Evolutionary conservation across 2,329 filamentous ascomycete genomes (phyloP), one percentile per base, ranked within the genome.

Genomic region (Ascochyta fabae): DNA sequence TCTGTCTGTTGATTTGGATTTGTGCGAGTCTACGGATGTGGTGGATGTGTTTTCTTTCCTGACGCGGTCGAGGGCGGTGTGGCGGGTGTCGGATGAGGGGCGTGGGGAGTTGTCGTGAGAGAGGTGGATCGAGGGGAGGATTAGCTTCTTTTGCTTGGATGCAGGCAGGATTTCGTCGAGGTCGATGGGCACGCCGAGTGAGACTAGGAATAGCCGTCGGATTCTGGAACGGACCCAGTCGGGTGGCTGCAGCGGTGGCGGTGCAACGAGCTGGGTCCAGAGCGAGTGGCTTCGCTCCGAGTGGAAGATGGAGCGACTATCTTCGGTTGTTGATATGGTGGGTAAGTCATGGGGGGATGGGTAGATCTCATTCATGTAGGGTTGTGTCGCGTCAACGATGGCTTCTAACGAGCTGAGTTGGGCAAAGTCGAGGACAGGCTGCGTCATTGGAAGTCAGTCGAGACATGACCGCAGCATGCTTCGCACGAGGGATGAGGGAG

Each of bases 191-290:
- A 99, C 95, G 16, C 95, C 95, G 0, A 99, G 85, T 1, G 93
- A 97, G 49, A 99, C 93, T 38, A 99, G 86, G 74, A 99, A 99
- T 24, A 99, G 85, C 26, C 95, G 90, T 48, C 95, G 88, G 66
- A 96, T 99, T 47, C 93, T 91, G 48, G 92, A 96, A 61, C 95
- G 91, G 56, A 97, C 96, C 95, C 95, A 99, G 76, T 99, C 95
- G 0, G 95, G 94, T 6, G 95, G 95, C 69, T 96, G 92, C 34
- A 99, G 85, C 2, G 95, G 93, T 2, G 95, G 95, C 19, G 95
- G 94, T 2, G 94, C 94, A 27, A 97, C 92, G 4, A 99, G 86
- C 79, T 99, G 95, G 36, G 93, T 92, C 95, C 95, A 99, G 31
- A 99, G 82, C 0, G 95, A 97, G 52, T 91, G 88, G 58, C 91